Conservation (phyloP, 2,329 filamentous ascomycete genomes). For the Aurifilum marmelostoma region DNA sequence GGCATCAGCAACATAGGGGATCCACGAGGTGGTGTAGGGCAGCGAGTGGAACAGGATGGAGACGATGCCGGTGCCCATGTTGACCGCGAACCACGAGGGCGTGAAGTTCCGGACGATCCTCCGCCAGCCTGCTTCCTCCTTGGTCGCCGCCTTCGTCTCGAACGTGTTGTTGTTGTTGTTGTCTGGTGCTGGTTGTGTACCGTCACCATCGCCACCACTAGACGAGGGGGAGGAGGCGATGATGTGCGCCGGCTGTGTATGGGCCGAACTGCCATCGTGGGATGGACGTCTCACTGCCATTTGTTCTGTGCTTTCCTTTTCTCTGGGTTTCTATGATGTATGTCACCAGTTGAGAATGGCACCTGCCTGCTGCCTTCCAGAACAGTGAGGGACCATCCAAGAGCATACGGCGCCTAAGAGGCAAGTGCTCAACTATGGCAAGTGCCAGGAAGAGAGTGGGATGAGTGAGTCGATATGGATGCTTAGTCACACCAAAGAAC, state of each 20-base stretch:
- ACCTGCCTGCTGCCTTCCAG: background rate
- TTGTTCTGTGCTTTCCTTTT: background rate
- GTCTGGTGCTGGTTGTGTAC: background rate
- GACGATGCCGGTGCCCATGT: constrained; percentile 68
- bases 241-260: background rate
- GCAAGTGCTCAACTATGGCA: background rate
- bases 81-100: constrained; percentile 55
- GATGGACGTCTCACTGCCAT: background rate
- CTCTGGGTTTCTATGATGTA: background rate
- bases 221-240: background rate
- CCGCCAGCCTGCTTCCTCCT: constrained; percentile 37
- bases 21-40: constrained; percentile 57
- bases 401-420: background rate
- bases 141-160: constrained; percentile 27
- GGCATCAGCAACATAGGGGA: constrained; percentile 56
- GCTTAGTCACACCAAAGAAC: background rate
- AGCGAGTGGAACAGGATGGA: constrained; percentile 61
- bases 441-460: background rate
- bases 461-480: background rate
- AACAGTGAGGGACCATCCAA: background rate
- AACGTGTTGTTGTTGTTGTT: background rate
- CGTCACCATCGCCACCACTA: background rate
- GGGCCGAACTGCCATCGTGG: background rate
- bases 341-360: background rate
- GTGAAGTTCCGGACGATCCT: constrained; percentile 48